Evolutionary conservation across 257 asterid species (phyloP), one percentile per base, ranked within the genome.

Genomic region (Nicotiana noctiflora): DNA sequence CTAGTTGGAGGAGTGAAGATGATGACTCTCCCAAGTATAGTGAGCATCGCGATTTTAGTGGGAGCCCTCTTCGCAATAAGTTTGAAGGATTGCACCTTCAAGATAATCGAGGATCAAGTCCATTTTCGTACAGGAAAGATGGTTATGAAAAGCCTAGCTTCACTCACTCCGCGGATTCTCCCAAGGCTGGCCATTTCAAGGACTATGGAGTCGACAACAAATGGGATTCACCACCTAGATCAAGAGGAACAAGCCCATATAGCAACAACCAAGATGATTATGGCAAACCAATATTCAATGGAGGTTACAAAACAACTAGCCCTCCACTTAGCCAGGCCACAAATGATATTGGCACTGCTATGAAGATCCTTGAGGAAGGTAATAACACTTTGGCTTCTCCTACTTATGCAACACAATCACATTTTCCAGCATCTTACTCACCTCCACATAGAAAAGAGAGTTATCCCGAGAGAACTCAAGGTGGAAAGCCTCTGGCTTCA

Each of bases 281-380:
- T 57, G 52, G 9, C 81, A 57, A 59, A 57, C 53, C 77, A 40
- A 61, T 27, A 59, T 79, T 62, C 82, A 59, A 37, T 59, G 81
- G 72, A 77, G 37, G 81, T 40, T 77, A 77, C 72, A 77, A 57
- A 14, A n/a, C 19, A 62, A 60, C 52, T 31, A 53, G 77, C 34
- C 74, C 53, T 19, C 80, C 63, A 25, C 75, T 80, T 31, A 66
- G 75, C 55, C 64, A 74, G 80, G 86, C 84, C 12, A 76, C 82
- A 70, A 83, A 34, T 32, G 80, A 85, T 31, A 53, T 77, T 13
- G 67, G 46, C 27, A 46, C 60, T 34, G 84, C 82, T n/a, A 37
- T 79, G 63, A 80, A 80, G 11, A 31, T 49, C 66, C 67, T 80
- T 53, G 37, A 56, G 23, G 80, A 40, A 61, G 84, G 81, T 14